Percentiles rank a stretch among this genome's conserved stretches.
phyloP scores from a whole-genome alignment of 176 grass and related monocot species.

The Oryza longistaminata region DNA sequence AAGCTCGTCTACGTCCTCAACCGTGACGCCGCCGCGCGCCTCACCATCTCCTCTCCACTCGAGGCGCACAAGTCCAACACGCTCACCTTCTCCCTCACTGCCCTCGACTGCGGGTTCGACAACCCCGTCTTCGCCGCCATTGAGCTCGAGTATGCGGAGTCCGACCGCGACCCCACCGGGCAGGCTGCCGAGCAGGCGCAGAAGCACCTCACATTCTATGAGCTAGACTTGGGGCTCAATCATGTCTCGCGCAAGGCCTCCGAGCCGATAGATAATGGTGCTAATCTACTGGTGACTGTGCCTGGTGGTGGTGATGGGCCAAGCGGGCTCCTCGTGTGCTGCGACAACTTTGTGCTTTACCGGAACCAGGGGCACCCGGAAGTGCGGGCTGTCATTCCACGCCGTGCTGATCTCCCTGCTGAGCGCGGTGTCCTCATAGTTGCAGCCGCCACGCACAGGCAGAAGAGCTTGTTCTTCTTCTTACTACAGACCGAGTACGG shows the following conservation, averaged over 20 bases:
- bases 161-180: slow-evolving; percentile 76
- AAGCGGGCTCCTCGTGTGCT: slow-evolving; percentile 87
- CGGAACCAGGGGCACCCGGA: slow-evolving; percentile 95
- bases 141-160: slow-evolving; percentile 90
- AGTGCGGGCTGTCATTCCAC: slow-evolving; percentile 85
- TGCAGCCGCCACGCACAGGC: slow-evolving; percentile 85
- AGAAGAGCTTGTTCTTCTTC: slow-evolving; percentile 94
- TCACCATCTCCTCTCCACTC: slow-evolving; percentile 94
- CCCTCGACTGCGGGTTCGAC: slow-evolving; percentile 92
- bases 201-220: slow-evolving; percentile 97
- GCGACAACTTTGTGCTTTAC: slow-evolving; percentile 94
- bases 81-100: slow-evolving; percentile 74
- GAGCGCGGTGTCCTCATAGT: slow-evolving; percentile 97
- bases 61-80: slow-evolving; percentile 94
- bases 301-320: slow-evolving; percentile 86
- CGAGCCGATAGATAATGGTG: slow-evolving; percentile 85
- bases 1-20: slow-evolving; percentile 98
- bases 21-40: slow-evolving; percentile 69
- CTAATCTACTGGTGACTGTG: slow-evolving; percentile 86
- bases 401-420: slow-evolving; percentile 85
- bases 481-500: slow-evolving; percentile 88
- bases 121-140: slow-evolving; percentile 88
- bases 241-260: slow-evolving; percentile 94
- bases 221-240: slow-evolving; percentile 94
- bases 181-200: slow-evolving; percentile 85